Base-by-base conservation (phyloP, 257 asterid genomes). In the Paraleonurus japonicus region DNA sequence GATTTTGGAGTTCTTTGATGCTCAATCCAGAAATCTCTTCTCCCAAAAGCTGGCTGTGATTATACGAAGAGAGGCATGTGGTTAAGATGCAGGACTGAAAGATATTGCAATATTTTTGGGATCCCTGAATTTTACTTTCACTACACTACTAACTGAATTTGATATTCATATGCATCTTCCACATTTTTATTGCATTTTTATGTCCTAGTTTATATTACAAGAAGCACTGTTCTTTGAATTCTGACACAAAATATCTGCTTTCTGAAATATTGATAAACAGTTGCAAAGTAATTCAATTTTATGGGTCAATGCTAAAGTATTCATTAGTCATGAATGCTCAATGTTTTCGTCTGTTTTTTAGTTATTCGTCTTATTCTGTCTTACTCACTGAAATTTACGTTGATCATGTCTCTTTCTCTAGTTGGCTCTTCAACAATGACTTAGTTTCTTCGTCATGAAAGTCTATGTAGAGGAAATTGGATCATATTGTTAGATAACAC, bases 31-130 rank as follows among this genome's bases (percentile, higher is more conserved):
- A 72, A 59, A 89, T 83, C 60, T 85, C 83, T 76, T 85, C 86
- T 71, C 96, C 92, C 80, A 87, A 48, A 60, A 89, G 86, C 78
- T 81, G 83, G 84, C 96, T 89, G 86, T 75, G 74, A 66, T 75
- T 65, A 17, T 37, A 16, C 51, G 24, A 70, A 57, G 57, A 51
- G 61, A 50, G 17, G 72, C 61, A 58, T 19, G 54, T 41, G 17
- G 26, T 62, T 70, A 51, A 66, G 61, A 74, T 74, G 67, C 33
- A 67, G 47, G 68, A 67, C 7, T 2, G 43, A 74, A 22, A 58
- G 64, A 22, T 16, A 57, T 57, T 15, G 3, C 15, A 0, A 26
- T 17, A 4, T 41, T 70, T 43, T 41, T 15, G n/a, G 20, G n/a
- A 16, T 11, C 47, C 30, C 1, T 26, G 22, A 39, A 50, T 62